A percentile compares a stretch with the other conserved stretches of the same genome.
phyloP scores from a whole-genome alignment of 257 asterid species.

The Fraxinus americana region DNA sequence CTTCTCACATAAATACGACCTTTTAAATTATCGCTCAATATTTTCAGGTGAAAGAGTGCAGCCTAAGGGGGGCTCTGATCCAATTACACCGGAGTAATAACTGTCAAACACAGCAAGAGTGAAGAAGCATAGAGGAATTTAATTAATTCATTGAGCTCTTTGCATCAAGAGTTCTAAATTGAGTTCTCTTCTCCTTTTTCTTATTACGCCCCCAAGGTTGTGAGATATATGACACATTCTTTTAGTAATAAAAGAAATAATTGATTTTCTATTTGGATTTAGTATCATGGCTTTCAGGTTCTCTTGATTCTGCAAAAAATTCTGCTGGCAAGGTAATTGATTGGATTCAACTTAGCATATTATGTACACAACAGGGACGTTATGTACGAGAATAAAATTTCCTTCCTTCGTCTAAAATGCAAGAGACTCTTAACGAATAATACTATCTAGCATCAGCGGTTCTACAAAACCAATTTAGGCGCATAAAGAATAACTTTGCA shows the following conservation, averaged over 20 bases:
- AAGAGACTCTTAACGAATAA: too few species aligned
- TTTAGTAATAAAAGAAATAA: not conserved
- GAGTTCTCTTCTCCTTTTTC: not conserved
- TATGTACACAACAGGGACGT: too few species aligned
- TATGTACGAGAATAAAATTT: too few species aligned
- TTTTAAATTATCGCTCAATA: not conserved
- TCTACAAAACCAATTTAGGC: not conserved
- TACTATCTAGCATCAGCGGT: too few species aligned
- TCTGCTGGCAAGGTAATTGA: not conserved
- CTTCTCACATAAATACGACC: not conserved
- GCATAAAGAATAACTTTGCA: slow-evolving; percentile 29
- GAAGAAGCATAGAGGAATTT: not conserved
- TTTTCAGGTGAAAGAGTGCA: slow-evolving; percentile 50
- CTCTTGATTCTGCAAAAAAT: not conserved
- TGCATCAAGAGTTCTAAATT: not conserved
- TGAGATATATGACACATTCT: not conserved
- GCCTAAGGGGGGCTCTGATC: slow-evolving; percentile 37
- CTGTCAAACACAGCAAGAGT: slow-evolving; percentile 19
- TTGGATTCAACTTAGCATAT: not conserved
- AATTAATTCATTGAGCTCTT: not conserved
- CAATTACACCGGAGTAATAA: slow-evolving; percentile 16
- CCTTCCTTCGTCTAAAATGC: too few species aligned
- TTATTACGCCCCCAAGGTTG: not conserved
- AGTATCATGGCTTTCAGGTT: not conserved
- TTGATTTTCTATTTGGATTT: not conserved